Conservation (phyloP, 1,284 basidiomycete species). For the Mixia osmundae region DNA sequence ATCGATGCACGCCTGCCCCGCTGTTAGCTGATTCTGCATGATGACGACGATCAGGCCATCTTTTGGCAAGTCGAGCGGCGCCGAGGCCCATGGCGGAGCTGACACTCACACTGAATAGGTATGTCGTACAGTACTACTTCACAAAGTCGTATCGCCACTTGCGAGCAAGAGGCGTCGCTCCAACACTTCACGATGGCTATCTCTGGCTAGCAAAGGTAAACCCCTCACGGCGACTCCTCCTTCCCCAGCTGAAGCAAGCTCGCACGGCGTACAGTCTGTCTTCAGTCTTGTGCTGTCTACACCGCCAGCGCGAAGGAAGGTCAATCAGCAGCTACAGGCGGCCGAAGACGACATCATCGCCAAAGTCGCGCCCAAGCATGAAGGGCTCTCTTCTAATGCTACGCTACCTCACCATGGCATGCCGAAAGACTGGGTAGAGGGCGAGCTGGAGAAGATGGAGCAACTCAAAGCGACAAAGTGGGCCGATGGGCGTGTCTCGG, state of each 20-base stretch:
- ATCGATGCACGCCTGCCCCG: too few species aligned
- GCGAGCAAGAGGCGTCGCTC: constrained; percentile 11
- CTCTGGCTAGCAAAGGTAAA: too few species aligned
- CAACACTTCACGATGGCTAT: constrained; percentile 9
- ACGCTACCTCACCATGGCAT: constrained; percentile 43
- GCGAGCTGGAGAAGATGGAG: constrained; percentile 59
- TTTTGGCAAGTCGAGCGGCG: too few species aligned
- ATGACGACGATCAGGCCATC: too few species aligned
- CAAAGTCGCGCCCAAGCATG: constrained; percentile 11
- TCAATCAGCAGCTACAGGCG: constrained; percentile 43
- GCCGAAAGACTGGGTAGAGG: constrained; percentile 47
- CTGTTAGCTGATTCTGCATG: too few species aligned
- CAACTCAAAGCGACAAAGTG: constrained; percentile 31
- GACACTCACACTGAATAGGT: too few species aligned
- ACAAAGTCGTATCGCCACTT: constrained; percentile 10
- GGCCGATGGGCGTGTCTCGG: constrained; percentile 41
- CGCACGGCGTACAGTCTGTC: constrained; percentile 32
- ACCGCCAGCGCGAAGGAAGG: constrained; percentile 41
- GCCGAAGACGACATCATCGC: constrained; percentile 15
- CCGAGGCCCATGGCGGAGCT: too few species aligned
- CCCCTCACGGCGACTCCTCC: too few species aligned
- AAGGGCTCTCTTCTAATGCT: constrained; percentile 27
- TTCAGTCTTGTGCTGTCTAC: constrained; percentile 39
- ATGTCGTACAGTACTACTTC: constrained; percentile 9
- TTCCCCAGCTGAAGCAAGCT: too few species aligned